Conservation (phyloP, 2,329 filamentous ascomycete species). For the Sclerotiophoma versabilis region DNA sequence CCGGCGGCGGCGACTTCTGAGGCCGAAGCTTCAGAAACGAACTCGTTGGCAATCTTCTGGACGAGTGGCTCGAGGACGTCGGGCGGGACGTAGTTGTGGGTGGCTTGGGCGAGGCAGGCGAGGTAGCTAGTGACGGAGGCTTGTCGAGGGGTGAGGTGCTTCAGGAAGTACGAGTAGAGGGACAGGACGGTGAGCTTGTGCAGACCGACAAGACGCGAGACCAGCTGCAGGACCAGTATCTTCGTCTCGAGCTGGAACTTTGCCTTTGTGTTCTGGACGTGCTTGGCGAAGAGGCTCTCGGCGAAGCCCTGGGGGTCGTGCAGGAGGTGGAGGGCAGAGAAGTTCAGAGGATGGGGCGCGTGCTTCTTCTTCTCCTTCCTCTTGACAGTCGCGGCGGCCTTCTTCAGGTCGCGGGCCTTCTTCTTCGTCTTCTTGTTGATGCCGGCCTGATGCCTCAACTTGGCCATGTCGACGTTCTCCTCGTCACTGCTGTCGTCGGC, state of each 20-base stretch:
- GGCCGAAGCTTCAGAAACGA: conserved; percentile 92
- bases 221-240: conserved; percentile 85
- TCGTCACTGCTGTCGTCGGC: conserved; percentile 82
- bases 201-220: conserved; percentile 87
- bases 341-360: conserved; percentile 87
- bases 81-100: conserved; percentile 88
- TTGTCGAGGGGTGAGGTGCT: conserved; percentile 84
- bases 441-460: conserved; percentile 81
- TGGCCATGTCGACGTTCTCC: conserved; percentile 77
- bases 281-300: conserved; percentile 87
- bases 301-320: conserved; percentile 95
- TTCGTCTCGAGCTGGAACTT: conserved; percentile 89
- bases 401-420: conserved; percentile 77
- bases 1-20: conserved; percentile 90
- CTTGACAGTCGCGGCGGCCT: conserved; percentile 82
- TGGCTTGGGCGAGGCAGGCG: conserved; percentile 88
- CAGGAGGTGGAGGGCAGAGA: conserved; percentile 91
- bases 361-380: conserved; percentile 84
- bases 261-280: conserved; percentile 84
- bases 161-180: conserved; percentile 96
- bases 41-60: conserved; percentile 97
- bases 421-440: conserved; percentile 99
- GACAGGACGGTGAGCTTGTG: conserved; percentile 90
- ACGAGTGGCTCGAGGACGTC: conserved; percentile 90
- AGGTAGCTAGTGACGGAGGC: conserved; percentile 91